phyloP scores from a whole-genome alignment of 257 asterid genomes.

The Ligustrum vulgare region DNA sequence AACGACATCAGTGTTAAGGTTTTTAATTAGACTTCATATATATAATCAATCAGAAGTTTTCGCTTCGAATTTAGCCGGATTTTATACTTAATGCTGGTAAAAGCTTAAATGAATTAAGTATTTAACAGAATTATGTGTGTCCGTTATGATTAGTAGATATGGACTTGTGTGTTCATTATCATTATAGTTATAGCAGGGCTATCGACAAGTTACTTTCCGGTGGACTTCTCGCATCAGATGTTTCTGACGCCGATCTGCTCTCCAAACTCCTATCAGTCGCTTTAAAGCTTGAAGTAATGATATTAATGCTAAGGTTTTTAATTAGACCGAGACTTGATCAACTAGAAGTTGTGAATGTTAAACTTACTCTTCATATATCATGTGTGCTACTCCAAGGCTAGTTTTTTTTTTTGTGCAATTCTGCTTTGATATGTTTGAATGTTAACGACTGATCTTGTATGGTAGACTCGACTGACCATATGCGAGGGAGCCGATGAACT shows the following conservation, averaged over 20 bases:
- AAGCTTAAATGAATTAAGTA: neutral
- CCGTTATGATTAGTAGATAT: neutral
- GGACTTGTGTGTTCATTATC: neutral
- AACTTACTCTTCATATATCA: neutral
- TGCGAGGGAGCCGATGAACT: slow-evolving; percentile 64
- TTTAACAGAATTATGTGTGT: neutral
- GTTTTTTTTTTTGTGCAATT: neutral
- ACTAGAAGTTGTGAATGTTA: neutral
- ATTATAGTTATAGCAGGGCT: neutral
- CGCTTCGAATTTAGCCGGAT: neutral
- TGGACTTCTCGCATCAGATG: slow-evolving; percentile 59
- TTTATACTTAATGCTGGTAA: neutral
- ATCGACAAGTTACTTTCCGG: neutral
- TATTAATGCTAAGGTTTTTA: slow-evolving; percentile 49
- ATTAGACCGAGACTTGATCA: neutral
- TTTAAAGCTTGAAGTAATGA: slow-evolving; percentile 63
- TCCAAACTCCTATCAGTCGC: slow-evolving; percentile 66
- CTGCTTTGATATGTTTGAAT: slow-evolving; percentile 3
- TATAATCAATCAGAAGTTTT: neutral
- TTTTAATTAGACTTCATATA: neutral
- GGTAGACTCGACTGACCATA: slow-evolving; percentile 80
- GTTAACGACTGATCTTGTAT: slow-evolving; percentile 27
- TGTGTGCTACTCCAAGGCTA: neutral
- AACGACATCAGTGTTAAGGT: slow-evolving; percentile 64
- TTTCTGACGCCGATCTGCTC: slow-evolving; percentile 74